Conservation (phyloP, 345 rosid species). For the Microcos paniculata region DNA sequence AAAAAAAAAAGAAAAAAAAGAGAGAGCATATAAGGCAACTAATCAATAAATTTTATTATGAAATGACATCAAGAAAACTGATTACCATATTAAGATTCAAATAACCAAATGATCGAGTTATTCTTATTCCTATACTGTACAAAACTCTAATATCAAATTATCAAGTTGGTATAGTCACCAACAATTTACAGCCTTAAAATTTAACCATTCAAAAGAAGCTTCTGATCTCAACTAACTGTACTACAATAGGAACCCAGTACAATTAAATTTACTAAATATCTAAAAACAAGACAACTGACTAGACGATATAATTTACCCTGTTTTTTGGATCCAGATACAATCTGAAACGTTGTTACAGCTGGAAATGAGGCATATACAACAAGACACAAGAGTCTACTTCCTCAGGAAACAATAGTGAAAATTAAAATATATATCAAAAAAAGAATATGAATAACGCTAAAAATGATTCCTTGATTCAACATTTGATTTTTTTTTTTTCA, state of each 20-base stretch:
- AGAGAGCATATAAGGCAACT: background rate
- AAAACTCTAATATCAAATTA: background rate
- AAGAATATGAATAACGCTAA: background rate
- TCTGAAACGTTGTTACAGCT: background rate
- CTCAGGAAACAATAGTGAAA: constrained; percentile 2
- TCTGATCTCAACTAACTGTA: background rate
- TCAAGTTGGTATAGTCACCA: background rate
- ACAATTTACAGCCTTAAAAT: background rate
- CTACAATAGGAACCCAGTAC: background rate
- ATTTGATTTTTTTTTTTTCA: background rate
- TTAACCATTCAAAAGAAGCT: constrained; percentile 1
- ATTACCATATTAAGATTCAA: background rate
- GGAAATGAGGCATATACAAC: background rate
- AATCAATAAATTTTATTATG: background rate
- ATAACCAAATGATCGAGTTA: no score
- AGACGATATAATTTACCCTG: background rate
- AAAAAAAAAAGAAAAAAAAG: no score
- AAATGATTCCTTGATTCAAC: constrained; percentile 12
- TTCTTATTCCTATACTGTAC: no score
- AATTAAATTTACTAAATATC: background rate
- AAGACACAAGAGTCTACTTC: constrained; percentile 4
- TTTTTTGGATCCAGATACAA: background rate
- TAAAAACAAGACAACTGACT: background rate
- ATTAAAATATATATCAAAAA: background rate
- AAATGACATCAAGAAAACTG: background rate